phyloP scores from a whole-genome alignment of 2,329 filamentous ascomycete genomes.

The Fusarium circinatum region DNA sequence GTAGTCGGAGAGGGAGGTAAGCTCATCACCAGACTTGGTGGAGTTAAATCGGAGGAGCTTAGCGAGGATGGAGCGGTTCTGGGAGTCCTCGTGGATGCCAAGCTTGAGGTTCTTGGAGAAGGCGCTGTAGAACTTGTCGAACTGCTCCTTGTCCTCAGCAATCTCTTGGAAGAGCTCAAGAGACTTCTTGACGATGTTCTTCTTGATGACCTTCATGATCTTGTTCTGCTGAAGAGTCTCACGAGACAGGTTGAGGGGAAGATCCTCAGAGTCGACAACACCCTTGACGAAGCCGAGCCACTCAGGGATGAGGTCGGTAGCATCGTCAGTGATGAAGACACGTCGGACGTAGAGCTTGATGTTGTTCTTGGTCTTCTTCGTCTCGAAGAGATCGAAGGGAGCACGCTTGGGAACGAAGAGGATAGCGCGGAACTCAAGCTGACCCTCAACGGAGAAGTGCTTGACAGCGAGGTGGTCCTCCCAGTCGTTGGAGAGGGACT shows the following conservation, averaged over 20 bases:
- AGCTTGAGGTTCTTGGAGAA: conserved; percentile 99
- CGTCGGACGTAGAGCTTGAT: conserved; percentile 99
- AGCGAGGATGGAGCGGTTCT: conserved; percentile 92
- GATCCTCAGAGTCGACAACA: conserved; percentile 99
- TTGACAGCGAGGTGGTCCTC: conserved; percentile 99
- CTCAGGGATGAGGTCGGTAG: conserved; percentile 98
- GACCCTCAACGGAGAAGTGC: conserved; percentile 99
- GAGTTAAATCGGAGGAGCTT: conserved; percentile 99
- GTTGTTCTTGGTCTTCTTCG: conserved; percentile 99
- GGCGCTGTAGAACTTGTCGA: conserved; percentile 99
- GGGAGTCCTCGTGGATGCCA: conserved; percentile 98
- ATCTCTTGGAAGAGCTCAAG: conserved; percentile 99
- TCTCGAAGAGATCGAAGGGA: conserved; percentile 99
- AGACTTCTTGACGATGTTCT: conserved; percentile 99
- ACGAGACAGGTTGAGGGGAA: conserved; percentile 99
- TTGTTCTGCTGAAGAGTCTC: conserved; percentile 99
- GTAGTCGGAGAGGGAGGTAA: conserved; percentile 95
- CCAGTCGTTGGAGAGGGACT: conserved; percentile 99
- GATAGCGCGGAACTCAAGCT: conserved; percentile 99
- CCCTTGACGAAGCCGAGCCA: conserved; percentile 99
- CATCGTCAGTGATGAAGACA: conserved; percentile 99
- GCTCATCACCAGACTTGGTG: conserved; percentile 97
- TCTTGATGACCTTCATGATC: conserved; percentile 99
- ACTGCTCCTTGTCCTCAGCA: conserved; percentile 99
- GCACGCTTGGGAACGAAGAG: conserved; percentile 99